Evolutionary conservation across 352 stramenopile genomes (phyloP).

Genomic region (Thalassiosira mediterranea): DNA sequence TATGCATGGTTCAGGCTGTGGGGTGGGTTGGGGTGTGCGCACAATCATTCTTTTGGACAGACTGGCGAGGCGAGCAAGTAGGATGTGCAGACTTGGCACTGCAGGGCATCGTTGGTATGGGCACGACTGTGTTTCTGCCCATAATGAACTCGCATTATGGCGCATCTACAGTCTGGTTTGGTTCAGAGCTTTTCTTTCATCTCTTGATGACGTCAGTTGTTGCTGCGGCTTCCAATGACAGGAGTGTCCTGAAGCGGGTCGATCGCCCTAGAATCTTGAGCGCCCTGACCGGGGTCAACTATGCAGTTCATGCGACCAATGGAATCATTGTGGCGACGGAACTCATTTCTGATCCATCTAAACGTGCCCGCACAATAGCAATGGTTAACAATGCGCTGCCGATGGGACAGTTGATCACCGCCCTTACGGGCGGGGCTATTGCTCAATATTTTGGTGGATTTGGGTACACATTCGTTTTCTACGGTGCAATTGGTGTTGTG

Average conservation of each 20-base stretch:
- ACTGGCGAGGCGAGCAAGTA: constrained; percentile 23
- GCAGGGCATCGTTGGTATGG: constrained; percentile 21
- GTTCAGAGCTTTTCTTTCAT: constrained; percentile 34
- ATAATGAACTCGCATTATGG: constrained; percentile 24
- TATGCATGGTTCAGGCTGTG: constrained; percentile 20
- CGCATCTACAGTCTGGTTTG: constrained; percentile 19
- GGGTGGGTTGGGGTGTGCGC: constrained; percentile 20
- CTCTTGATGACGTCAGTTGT: constrained; percentile 25
- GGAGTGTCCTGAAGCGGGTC: background rate
- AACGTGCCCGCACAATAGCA: constrained; percentile 26
- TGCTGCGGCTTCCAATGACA: too few relatives aligned
- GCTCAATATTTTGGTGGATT: constrained; percentile 29
- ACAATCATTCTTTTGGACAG: constrained; percentile 36
- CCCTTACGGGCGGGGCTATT: constrained; percentile 22
- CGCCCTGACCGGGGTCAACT: constrained; percentile 32
- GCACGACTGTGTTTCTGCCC: too few relatives aligned
- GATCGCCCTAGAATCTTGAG: constrained; percentile 11
- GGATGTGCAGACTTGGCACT: constrained; percentile 28
- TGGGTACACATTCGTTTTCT: constrained; percentile 21
- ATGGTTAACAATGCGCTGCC: constrained; percentile 37
- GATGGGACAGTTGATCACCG: constrained; percentile 25
- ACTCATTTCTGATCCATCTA: constrained; percentile 21
- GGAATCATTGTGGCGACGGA: constrained; percentile 15
- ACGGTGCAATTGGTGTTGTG: constrained; percentile 31
- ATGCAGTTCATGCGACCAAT: constrained; percentile 35